Conservation (phyloP, 2,329 filamentous ascomycete genomes). For the Lachnellula arida region DNA sequence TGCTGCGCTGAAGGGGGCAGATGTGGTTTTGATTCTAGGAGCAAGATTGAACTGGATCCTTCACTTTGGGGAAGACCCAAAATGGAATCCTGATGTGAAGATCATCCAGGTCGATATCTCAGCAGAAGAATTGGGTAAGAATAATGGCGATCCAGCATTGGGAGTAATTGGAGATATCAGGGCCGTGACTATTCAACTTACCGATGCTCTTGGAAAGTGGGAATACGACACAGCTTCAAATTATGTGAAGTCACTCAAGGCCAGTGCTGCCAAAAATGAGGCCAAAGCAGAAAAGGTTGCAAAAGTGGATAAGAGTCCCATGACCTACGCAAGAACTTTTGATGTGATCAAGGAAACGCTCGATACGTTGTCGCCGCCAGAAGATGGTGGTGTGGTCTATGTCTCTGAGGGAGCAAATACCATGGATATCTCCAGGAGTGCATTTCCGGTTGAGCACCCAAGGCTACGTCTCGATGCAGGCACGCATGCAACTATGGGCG, state of each 20-base stretch:
- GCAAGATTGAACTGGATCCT: constrained; percentile 56
- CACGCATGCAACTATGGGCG: constrained; percentile 56
- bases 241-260: constrained; percentile 33
- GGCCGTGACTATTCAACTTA: constrained; percentile 44
- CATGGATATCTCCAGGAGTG: constrained; percentile 55
- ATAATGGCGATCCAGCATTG: constrained; percentile 42
- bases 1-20: constrained; percentile 47
- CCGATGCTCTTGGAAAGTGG: constrained; percentile 39
- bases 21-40: constrained; percentile 50
- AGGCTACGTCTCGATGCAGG: constrained; percentile 53
- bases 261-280: constrained; percentile 43
- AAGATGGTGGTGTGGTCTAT: constrained; percentile 47
- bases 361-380: constrained; percentile 40
- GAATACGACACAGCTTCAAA: constrained; percentile 35
- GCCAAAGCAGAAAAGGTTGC: constrained; percentile 40
- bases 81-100: constrained; percentile 45
- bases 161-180: constrained; percentile 48
- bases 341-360: constrained; percentile 47
- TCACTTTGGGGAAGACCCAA: constrained; percentile 50
- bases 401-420: constrained; percentile 56
- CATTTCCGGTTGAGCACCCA: constrained; percentile 49
- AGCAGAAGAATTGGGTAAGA: constrained; percentile 44
- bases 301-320: constrained; percentile 36
- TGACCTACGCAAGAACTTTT: constrained; percentile 48
- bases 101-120: constrained; percentile 52